Base-by-base conservation (phyloP, 805 yeast species). In the Diddensiella transvaalensis region DNA sequence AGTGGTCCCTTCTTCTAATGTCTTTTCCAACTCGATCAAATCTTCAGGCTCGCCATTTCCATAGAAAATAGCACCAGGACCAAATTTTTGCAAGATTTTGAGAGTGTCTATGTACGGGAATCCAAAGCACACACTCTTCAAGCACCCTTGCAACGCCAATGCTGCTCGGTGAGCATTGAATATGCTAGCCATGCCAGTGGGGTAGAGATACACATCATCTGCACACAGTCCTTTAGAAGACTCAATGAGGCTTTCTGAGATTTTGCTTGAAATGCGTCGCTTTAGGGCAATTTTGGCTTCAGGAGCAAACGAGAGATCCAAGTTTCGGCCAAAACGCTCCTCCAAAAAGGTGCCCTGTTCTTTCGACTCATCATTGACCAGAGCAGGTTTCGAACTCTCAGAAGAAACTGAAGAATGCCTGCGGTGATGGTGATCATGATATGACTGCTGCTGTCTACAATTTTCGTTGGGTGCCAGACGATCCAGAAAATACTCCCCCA, bases 21-120 rank as follows among this genome's bases (percentile, higher is more conserved):
- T 69, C 3, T 58, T 57, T 60, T 87, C 93, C 36, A 93, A 67
- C 44, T 82, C 82, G 45, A 74, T 79, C 43, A 89, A 65, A 8
- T 71, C 74, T 21, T 72, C 74, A 49, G 80, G 83, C 59, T 87
- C 95, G 18, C 96, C 96, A 56, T 79, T 71, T 2, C 96, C 96
- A 55, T 82, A 80, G 64, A 89, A 91, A 56, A 82, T 82, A 35
- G 85, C 86, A 32, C 97, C 97, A 2, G 90, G 86, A 13, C 98
- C 97, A 75, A 89, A 93, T 65, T 90, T 91, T 60, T 77, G 76
- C 59, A 93, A 73, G 50, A 93, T 82, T 57, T 87, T 87, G 48
- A 88, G 73, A 0, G 98, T 90, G 64, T 93, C 98, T 23, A 87
- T 93, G 65, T 91, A 93, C 4, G 98, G 96, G 69, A 90, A 89